Conservation (phyloP, 495 filamentous ascomycete genomes). For the Symbiotaphrina buchneri region DNA sequence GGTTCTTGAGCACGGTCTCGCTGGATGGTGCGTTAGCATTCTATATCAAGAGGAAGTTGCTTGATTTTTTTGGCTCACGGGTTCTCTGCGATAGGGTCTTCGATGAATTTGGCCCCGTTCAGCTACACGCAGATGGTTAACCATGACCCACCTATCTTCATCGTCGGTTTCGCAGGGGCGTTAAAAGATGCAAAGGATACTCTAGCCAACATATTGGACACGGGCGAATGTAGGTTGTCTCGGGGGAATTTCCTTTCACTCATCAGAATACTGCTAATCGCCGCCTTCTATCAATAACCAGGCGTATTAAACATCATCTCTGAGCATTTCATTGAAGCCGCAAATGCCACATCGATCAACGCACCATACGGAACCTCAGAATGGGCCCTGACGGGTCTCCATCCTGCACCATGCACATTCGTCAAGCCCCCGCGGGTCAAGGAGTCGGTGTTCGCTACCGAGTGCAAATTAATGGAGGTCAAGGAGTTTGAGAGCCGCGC, state of each 20-base stretch:
- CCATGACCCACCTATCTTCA: conserved; percentile 80
- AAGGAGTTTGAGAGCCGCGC: conserved; percentile 53
- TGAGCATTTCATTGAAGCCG: conserved; percentile 72
- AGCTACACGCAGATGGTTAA: conserved; percentile 64
- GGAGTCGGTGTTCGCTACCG: conserved; percentile 64
- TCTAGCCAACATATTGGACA: conserved; percentile 46
- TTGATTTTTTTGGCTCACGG: too few relatives aligned
- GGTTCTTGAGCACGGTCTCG: conserved; percentile 34
- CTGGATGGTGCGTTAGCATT: conserved; percentile 22
- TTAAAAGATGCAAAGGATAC: conserved; percentile 45
- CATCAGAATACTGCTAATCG: neutral
- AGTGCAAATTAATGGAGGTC: conserved; percentile 50
- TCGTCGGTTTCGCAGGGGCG: conserved; percentile 39
- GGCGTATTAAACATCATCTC: conserved; percentile 74
- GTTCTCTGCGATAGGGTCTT: conserved; percentile 10
- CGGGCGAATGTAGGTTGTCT: conserved; percentile 44
- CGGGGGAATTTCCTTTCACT: neutral
- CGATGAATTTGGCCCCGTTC: conserved; percentile 69
- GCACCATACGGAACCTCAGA: conserved; percentile 59
- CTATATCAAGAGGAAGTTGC: too few relatives aligned
- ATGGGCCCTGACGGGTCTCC: conserved; percentile 61
- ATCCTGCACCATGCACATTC: conserved; percentile 37
- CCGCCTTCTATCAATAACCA: conserved; percentile 3
- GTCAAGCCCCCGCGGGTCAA: conserved; percentile 54
- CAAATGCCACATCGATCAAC: conserved; percentile 59